phyloP scores from a whole-genome alignment of 2,329 filamentous ascomycete genomes.

The Dactylellina drechsleri region DNA sequence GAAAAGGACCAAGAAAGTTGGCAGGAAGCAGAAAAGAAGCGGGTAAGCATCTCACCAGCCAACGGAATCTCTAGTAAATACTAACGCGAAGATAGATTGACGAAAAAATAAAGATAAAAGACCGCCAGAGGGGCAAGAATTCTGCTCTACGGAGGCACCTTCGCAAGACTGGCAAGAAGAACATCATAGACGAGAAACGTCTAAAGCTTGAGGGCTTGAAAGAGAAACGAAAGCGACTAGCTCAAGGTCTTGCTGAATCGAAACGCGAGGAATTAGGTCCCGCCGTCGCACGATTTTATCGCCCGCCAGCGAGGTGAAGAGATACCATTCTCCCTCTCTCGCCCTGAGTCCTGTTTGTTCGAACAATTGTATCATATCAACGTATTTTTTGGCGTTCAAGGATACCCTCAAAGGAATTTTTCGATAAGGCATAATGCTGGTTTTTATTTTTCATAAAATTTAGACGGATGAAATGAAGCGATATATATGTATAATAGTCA shows the following conservation, averaged over 20 bases:
- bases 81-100: slow-evolving; percentile 65
- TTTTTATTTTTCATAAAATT: neutral
- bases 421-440: neutral
- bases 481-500: slow-evolving; percentile 35
- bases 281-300: slow-evolving; percentile 84
- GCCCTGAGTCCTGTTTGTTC: neutral
- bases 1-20: slow-evolving; percentile 81
- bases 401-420: slow-evolving; percentile 51
- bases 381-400: slow-evolving; percentile 44
- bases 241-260: slow-evolving; percentile 64
- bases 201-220: slow-evolving; percentile 85
- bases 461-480: slow-evolving; percentile 39
- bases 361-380: slow-evolving; percentile 37
- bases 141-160: slow-evolving; percentile 86
- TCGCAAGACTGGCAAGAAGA: slow-evolving; percentile 89
- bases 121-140: slow-evolving; percentile 78
- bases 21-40: slow-evolving; percentile 72
- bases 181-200: slow-evolving; percentile 95
- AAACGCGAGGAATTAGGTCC: slow-evolving; percentile 82
- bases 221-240: slow-evolving; percentile 75
- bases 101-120: slow-evolving; percentile 77
- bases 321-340: too few relatives aligned
- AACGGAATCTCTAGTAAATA: slow-evolving; percentile 2
- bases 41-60: slow-evolving; percentile 11
- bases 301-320: slow-evolving; percentile 57